Evolutionary conservation across 2,329 filamentous ascomycete genomes (phyloP).

Genomic region (Ustulina deusta): DNA sequence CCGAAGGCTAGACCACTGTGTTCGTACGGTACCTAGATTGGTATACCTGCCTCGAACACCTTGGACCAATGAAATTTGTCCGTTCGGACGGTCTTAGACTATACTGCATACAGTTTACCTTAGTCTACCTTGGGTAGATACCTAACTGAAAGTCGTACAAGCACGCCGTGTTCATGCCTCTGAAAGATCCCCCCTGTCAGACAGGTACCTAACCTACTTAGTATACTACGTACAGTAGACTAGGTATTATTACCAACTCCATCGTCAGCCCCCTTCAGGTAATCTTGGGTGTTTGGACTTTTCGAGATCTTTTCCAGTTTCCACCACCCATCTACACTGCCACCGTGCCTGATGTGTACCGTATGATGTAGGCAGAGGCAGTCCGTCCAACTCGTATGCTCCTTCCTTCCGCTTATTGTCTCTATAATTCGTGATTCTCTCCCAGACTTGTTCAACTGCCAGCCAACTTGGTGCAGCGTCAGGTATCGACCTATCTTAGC

Average conservation of each 20-base stretch:
- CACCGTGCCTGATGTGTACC: constrained; percentile 3
- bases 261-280: constrained; percentile 22
- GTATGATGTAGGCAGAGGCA: constrained; percentile 16
- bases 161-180: background rate
- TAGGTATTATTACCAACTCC: no score
- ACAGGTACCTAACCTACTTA: no score
- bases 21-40: no score
- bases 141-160: background rate
- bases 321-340: background rate
- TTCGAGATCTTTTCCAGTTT: background rate
- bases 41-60: no score
- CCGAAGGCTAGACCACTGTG: no score
- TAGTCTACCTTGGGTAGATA: background rate
- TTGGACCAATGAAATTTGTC: background rate
- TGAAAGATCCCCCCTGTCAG: background rate
- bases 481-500: constrained; percentile 8
- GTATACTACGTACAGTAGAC: no score
- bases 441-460: background rate
- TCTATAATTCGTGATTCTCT: background rate
- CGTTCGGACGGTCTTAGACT: background rate
- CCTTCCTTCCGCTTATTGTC: constrained; percentile 17
- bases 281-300: constrained; percentile 7
- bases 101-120: background rate
- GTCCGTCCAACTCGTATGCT: constrained; percentile 30
- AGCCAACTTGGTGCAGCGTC: constrained; percentile 5